Conservation (phyloP, 148 eudicot species). For the Mesembryanthemum crystallinum region DNA sequence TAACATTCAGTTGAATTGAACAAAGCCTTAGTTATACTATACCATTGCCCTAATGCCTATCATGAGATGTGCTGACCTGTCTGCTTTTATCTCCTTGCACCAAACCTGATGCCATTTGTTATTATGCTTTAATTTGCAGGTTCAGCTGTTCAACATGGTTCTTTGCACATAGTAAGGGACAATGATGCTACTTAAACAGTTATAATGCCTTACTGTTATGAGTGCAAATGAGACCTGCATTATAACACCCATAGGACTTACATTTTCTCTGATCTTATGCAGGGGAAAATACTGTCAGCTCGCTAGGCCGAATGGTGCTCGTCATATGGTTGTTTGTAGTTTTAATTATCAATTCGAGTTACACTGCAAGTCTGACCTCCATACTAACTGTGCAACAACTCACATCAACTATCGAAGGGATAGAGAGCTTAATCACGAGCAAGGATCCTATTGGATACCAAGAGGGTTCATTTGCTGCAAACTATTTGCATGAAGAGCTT, state of each 20-base stretch:
- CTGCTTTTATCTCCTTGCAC: neutral
- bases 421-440: conserved; percentile 42
- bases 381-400: conserved; percentile 72
- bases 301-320: conserved; percentile 65
- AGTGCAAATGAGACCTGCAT: neutral
- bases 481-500: conserved; percentile 48
- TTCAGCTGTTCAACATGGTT: conserved; percentile 80
- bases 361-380: conserved; percentile 76
- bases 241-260: neutral
- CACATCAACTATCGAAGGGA: conserved; percentile 58
- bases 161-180: conserved; percentile 65
- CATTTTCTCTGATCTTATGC: conserved; percentile 21
- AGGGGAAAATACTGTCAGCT: conserved; percentile 61
- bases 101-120: neutral
- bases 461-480: conserved; percentile 55
- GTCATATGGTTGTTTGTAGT: conserved; percentile 72
- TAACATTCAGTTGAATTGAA: too few relatives aligned
- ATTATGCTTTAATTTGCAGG: conserved; percentile 50
- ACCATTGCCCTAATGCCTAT: neutral
- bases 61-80: neutral
- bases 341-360: conserved; percentile 65
- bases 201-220: neutral
- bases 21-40: too few relatives aligned
- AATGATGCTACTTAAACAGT: neutral
- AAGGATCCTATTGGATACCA: conserved; percentile 63